A percentile compares a stretch with the other conserved stretches of the same genome.
These are phyloP conservation scores for Furcasterigmium sp. DNA, from an alignment of 2,329 filamentous ascomycete genomes.

Conservation along the genomic window DNA sequence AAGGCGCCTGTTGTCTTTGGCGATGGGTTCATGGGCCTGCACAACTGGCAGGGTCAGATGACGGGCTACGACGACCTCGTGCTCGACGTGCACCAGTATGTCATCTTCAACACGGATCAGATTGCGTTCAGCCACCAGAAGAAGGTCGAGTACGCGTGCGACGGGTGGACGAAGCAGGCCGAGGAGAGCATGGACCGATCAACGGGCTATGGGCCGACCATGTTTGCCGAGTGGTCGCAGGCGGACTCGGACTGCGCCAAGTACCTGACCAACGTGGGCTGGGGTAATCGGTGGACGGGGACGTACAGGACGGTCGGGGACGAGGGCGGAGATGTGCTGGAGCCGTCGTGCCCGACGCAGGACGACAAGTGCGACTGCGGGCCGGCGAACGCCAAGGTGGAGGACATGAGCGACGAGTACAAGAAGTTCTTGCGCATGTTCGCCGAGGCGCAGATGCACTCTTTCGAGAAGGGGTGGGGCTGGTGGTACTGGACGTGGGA, in stretches of 20 bases:
- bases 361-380: slow-evolving; percentile 66
- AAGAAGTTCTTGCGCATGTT: slow-evolving; percentile 85
- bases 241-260: slow-evolving; percentile 91
- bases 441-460: slow-evolving; percentile 92
- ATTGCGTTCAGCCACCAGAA: slow-evolving; percentile 75
- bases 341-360: slow-evolving; percentile 68
- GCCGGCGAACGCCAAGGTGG: slow-evolving; percentile 68
- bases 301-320: slow-evolving; percentile 69
- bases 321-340: slow-evolving; percentile 53
- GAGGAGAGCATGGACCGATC: slow-evolving; percentile 63
- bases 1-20: slow-evolving; percentile 74
- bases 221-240: slow-evolving; percentile 96
- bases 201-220: slow-evolving; percentile 85
- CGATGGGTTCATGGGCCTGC: slow-evolving; percentile 88
- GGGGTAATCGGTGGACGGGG: slow-evolving; percentile 88
- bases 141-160: slow-evolving; percentile 84
- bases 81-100: slow-evolving; percentile 97
- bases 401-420: slow-evolving; percentile 65
- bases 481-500: slow-evolving; percentile 99
- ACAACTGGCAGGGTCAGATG: slow-evolving; percentile 84
- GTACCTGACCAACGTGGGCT: slow-evolving; percentile 83
- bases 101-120: slow-evolving; percentile 91
- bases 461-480: slow-evolving; percentile 88
- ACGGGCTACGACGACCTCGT: slow-evolving; percentile 67
- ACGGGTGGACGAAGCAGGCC: slow-evolving; percentile 79